Percentiles rank a stretch among this genome's conserved stretches.
Conservation (phyloP, 164 flowering plant genomes). For the Dillenia suffruticosa region DNA sequence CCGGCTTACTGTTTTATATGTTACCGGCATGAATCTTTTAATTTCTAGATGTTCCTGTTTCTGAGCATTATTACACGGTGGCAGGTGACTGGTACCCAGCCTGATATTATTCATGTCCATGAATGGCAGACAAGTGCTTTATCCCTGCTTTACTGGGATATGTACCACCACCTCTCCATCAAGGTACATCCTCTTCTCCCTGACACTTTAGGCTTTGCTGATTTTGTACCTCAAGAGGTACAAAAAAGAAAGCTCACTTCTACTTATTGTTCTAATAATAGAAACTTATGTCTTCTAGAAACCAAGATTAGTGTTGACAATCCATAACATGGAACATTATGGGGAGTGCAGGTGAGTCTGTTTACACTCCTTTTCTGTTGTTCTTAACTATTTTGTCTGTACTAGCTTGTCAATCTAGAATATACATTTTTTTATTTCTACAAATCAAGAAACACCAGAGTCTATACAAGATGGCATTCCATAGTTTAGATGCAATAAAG, state of each 20-base stretch:
- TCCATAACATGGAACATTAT: conserved; percentile 77
- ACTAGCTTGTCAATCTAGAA: too few species aligned
- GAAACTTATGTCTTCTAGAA: conserved; percentile 28
- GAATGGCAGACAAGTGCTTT: conserved; percentile 69
- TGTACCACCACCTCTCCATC: conserved; percentile 53
- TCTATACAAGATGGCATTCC: too few species aligned
- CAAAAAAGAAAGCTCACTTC: not conserved
- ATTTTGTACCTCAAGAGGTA: not conserved
- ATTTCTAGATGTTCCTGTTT: not conserved
- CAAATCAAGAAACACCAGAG: too few species aligned
- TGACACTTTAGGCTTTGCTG: not conserved
- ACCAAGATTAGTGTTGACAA: conserved; percentile 59
- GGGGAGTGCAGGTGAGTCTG: conserved; percentile 56
- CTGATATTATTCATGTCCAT: conserved; percentile 67
- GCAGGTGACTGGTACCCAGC: conserved; percentile 57
- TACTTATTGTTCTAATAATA: not conserved
- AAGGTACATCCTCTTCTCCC: conserved; percentile 26
- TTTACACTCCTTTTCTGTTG: not conserved
- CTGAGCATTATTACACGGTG: conserved; percentile 3
- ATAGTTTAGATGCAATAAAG: too few species aligned
- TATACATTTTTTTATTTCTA: too few species aligned
- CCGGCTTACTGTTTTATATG: too few species aligned
- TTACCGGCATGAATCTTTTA: not conserved
- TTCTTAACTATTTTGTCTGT: too few species aligned
- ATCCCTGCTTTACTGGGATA: conserved; percentile 72